Conservation (phyloP, 176 grass and related monocot species). For the Saccharum spontaneum region DNA sequence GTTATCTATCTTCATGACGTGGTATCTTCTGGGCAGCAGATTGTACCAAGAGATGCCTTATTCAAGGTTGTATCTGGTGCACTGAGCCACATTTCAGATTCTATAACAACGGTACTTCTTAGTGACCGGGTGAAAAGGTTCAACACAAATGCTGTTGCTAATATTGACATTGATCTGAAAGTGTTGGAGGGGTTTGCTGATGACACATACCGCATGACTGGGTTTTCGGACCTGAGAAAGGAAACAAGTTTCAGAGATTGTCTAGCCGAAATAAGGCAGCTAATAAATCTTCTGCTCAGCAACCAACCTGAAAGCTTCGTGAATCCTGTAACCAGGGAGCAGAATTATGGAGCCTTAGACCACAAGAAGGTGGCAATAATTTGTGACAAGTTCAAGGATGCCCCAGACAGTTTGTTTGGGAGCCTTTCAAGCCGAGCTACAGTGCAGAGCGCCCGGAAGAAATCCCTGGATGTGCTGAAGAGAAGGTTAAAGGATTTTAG, state of each 20-base stretch:
- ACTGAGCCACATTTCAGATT: slow-evolving; percentile 65
- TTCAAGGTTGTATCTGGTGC: slow-evolving; percentile 63
- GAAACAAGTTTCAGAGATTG: slow-evolving; percentile 71
- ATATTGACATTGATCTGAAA: slow-evolving; percentile 75
- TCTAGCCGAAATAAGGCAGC: slow-evolving; percentile 67
- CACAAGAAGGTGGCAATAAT: slow-evolving; percentile 75
- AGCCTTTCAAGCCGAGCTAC: slow-evolving; percentile 72
- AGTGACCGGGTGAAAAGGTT: slow-evolving; percentile 82
- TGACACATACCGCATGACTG: slow-evolving; percentile 52
- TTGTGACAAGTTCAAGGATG: slow-evolving; percentile 88
- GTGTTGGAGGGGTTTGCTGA: slow-evolving; percentile 65
- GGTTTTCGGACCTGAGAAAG: slow-evolving; percentile 57
- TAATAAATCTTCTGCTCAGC: slow-evolving; percentile 78
- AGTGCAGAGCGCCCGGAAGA: slow-evolving; percentile 74
- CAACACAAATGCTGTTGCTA: slow-evolving; percentile 60
- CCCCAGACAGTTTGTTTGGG: slow-evolving; percentile 76
- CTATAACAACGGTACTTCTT: slow-evolving; percentile 62
- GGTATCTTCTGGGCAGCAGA: slow-evolving; percentile 57
- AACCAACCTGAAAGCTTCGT: slow-evolving; percentile 83
- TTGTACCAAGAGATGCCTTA: slow-evolving; percentile 63
- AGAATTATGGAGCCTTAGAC: slow-evolving; percentile 72
- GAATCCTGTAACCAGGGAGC: slow-evolving; percentile 74
- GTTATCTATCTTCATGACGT: slow-evolving; percentile 62
- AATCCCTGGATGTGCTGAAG: slow-evolving; percentile 92
- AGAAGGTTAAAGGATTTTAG: slow-evolving; percentile 91